Percentiles rank a stretch among this genome's conserved stretches.
These are phyloP conservation scores for Beauveria caledonica DNA, from an alignment of 2,329 filamentous ascomycete genomes.

Conservation along the genomic window DNA sequence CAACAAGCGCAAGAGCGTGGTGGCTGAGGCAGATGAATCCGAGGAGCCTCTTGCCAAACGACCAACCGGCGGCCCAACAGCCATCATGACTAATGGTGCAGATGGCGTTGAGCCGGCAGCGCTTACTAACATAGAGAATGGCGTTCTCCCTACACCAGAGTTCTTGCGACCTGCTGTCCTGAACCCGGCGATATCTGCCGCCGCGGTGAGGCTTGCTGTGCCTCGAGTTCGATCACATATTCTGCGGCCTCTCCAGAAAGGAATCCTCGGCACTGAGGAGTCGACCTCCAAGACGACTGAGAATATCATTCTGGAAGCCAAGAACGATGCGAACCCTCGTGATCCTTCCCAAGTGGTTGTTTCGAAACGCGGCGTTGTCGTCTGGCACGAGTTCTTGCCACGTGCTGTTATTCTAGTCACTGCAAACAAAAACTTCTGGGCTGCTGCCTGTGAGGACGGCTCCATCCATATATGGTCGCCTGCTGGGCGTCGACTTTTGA, in stretches of 20 bases:
- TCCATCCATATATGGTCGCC: conserved; percentile 87
- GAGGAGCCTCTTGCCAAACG: conserved; percentile 44
- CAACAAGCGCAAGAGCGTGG: conserved; percentile 79
- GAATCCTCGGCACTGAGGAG: conserved; percentile 48
- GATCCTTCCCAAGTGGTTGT: conserved; percentile 82
- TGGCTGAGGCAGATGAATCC: conserved; percentile 69
- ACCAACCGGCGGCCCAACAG: conserved; percentile 58
- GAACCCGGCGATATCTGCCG: conserved; percentile 72
- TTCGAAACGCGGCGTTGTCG: conserved; percentile 65
- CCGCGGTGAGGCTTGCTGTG: conserved; percentile 78
- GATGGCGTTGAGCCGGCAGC: conserved; percentile 72
- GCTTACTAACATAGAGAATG: conserved; percentile 49
- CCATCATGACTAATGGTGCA: conserved; percentile 66
- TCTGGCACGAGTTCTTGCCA: conserved; percentile 94
- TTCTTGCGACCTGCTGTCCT: conserved; percentile 82
- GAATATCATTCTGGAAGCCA: conserved; percentile 77
- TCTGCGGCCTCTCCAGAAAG: conserved; percentile 68
- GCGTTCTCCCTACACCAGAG: conserved; percentile 64
- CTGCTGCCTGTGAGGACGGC: conserved; percentile 87
- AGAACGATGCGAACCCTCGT: conserved; percentile 67
- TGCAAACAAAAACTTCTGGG: conserved; percentile 86
- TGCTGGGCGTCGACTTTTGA: conserved; percentile 77
- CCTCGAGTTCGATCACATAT: conserved; percentile 81
- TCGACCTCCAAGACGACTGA: conserved; percentile 56
- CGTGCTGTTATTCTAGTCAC: conserved; percentile 81